Evolutionary conservation across 768 basidiomycete species (phyloP), one percentile per base, ranked within the genome.

Genomic region (Sarcomyxa edulis): DNA sequence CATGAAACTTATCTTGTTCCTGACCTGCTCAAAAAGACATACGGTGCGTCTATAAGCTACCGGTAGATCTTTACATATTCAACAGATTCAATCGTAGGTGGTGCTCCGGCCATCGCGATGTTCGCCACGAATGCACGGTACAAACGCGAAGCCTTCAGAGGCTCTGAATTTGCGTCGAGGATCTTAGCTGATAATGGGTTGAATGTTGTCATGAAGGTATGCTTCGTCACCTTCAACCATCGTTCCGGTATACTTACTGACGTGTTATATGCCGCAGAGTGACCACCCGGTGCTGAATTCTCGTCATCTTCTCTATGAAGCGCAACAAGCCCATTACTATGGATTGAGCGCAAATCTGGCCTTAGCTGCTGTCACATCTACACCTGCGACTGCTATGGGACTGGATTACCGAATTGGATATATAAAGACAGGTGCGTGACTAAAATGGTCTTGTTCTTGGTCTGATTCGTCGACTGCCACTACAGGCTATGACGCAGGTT

Each of bases 1-100:
- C 81, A 88, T 39, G 91, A 94, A 55, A 78, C 89, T 2, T 95
- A 87, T 60, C 71, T 95, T 12, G 84, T 93, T 15, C 88, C 91
- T 1, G 76, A 78, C 16, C 61, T 84, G 4, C 61, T 96, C 45
- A 94, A 90, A 59, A 65, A 73, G 55, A 76, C 81, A 42, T 92
- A 71, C 48, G 75, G 26, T 38, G 15, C 40, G n/a, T n/a, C n/a
- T n/a, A n/a, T n/a, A n/a, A n/a, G n/a, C n/a, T n/a, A n/a, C n/a
- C n/a, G n/a, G n/a, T n/a, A n/a, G n/a, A n/a, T n/a, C n/a, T n/a
- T n/a, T n/a, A n/a, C n/a, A n/a, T n/a, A n/a, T n/a, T n/a, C n/a
- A n/a, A n/a, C n/a, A n/a, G 12, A 31, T 7, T n/a, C n/a, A n/a
- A n/a, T n/a, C n/a, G n/a, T n/a, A n/a, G n/a, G n/a, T 50, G 14